Percentiles rank a stretch among this genome's conserved stretches.
phyloP scores from a whole-genome alignment of 2,329 filamentous ascomycete genomes.

The Falciphora oryzae region DNA sequence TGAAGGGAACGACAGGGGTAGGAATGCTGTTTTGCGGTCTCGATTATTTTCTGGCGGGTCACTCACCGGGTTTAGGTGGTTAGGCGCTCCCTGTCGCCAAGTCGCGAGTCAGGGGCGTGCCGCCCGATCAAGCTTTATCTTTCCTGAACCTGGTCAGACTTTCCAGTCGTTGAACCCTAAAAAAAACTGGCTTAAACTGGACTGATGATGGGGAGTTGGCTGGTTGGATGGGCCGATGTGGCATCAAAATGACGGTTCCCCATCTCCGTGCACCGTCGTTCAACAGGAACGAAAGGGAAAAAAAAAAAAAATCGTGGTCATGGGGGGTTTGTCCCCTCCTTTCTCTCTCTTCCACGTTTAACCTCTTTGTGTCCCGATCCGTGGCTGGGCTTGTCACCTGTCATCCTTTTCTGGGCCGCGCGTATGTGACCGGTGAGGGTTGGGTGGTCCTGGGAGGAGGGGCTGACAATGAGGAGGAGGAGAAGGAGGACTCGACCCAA shows the following conservation, averaged over 20 bases:
- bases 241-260: not conserved
- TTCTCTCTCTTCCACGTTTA: not conserved
- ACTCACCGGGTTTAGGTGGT: too few relatives aligned
- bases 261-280: too few relatives aligned
- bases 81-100: not conserved
- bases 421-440: not conserved
- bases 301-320: too few relatives aligned
- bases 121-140: conserved; percentile 1
- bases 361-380: not conserved
- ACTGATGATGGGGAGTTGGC: not conserved
- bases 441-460: too few relatives aligned
- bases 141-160: not conserved
- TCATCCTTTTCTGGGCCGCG: not conserved
- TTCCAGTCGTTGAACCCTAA: not conserved
- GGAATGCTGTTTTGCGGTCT: too few relatives aligned
- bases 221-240: not conserved
- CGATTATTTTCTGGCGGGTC: too few relatives aligned
- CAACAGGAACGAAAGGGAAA: too few relatives aligned
- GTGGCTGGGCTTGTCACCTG: not conserved
- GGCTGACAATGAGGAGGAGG: not conserved
- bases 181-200: not conserved
- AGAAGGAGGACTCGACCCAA: too few relatives aligned
- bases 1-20: too few relatives aligned
- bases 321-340: too few relatives aligned
- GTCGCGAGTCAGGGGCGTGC: not conserved